Evolutionary conservation across 2,329 filamentous ascomycete species (phyloP).

Genomic region (Nectriaceae sp.): DNA sequence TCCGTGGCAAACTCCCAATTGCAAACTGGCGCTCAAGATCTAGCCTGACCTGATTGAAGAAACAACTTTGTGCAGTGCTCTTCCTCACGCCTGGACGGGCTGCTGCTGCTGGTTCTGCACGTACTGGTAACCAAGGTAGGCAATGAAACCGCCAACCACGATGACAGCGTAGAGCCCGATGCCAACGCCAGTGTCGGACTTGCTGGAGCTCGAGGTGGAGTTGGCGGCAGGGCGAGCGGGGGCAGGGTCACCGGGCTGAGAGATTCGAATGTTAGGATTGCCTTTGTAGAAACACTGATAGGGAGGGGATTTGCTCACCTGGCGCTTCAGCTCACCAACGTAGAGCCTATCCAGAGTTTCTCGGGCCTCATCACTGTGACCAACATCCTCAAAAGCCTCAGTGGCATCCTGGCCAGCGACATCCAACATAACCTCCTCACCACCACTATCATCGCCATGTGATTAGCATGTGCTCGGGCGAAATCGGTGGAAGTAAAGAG

Average conservation of each 20-base stretch:
- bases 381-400: conserved; percentile 98
- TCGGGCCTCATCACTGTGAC: conserved; percentile 96
- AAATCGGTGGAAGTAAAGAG: conserved; percentile 7
- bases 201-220: conserved; percentile 51
- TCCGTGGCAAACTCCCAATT: conserved; percentile 27
- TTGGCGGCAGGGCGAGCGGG: conserved; percentile 57
- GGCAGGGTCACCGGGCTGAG: conserved; percentile 73
- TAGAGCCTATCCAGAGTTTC: conserved; percentile 82
- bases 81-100: conserved; percentile 30
- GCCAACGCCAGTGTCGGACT: conserved; percentile 60
- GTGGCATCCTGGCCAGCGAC: conserved; percentile 95
- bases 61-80: background rate
- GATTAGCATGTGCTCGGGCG: conserved; percentile 17
- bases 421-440: conserved; percentile 96
- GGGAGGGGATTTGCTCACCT: conserved; percentile 57
- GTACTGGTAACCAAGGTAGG: conserved; percentile 86
- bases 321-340: conserved; percentile 77
- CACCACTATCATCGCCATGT: conserved; percentile 64
- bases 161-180: conserved; percentile 81
- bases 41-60: background rate
- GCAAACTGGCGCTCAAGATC: background rate
- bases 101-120: conserved; percentile 58
- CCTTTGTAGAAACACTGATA: background rate
- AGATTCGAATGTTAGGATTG: background rate
- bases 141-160: conserved; percentile 72